Evolutionary conservation across 1,284 basidiomycete species (phyloP).

Genomic region (Cutaneotrichosporon sp.): DNA sequence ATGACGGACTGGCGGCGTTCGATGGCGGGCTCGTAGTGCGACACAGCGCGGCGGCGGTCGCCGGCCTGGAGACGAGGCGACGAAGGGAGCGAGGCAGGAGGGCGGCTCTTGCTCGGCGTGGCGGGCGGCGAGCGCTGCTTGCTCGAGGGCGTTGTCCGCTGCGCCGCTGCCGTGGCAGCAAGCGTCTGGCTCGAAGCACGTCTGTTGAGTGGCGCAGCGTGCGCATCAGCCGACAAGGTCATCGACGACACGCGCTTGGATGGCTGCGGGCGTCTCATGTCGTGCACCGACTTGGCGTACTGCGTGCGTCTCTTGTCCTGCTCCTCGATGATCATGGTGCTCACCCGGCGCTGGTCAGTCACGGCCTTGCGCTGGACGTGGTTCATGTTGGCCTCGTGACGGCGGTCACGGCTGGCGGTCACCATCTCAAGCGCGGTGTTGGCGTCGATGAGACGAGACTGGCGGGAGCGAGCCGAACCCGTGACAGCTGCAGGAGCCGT

Average conservation of each 20-base stretch:
- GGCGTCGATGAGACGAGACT: constrained; percentile 28
- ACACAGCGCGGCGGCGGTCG: constrained; percentile 21
- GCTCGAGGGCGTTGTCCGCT: constrained; percentile 2
- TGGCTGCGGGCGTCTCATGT: background rate
- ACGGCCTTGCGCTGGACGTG: constrained; percentile 35
- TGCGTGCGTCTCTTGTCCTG: constrained; percentile 5
- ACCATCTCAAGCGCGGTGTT: constrained; percentile 34
- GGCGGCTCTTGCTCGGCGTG: constrained; percentile 9
- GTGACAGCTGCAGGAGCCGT: constrained; percentile 31
- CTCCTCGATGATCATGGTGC: constrained; percentile 14
- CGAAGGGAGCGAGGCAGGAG: constrained; percentile 16
- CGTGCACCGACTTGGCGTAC: background rate
- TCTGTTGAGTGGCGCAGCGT: background rate
- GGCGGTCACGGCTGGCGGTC: constrained; percentile 36
- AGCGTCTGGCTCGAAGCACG: constrained; percentile 3
- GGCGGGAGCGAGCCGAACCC: constrained; percentile 18
- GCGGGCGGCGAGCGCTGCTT: constrained; percentile 8
- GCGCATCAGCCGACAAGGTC: constrained; percentile 1
- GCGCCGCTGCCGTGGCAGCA: background rate
- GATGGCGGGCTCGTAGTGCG: constrained; percentile 14
- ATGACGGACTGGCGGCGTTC: constrained; percentile 15
- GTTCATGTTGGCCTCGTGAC: constrained; percentile 31
- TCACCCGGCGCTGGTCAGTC: constrained; percentile 20
- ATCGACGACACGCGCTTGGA: constrained; percentile 15
- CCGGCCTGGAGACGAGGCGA: constrained; percentile 17